Evolutionary conservation across 441 rosid species (phyloP), one percentile per base, ranked within the genome.

Genomic region (Metrosideros polymorpha): DNA sequence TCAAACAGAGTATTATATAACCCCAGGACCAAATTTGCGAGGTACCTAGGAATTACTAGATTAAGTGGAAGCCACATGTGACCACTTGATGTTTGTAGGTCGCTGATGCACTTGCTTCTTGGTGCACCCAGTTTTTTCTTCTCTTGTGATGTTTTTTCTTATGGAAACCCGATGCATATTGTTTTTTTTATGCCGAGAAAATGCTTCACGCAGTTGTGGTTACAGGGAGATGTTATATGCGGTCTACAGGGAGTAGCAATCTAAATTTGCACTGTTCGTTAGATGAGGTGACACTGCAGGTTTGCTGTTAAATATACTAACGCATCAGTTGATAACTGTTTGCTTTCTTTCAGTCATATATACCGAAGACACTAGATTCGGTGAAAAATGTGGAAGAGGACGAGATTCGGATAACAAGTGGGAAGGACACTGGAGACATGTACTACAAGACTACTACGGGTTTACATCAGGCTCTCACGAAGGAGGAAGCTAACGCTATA

Each of bases 341-440:
- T 43, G 45, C 45, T 35, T 50, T 43, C 35, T 86, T 27, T 57
- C 84, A 95, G 98, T 91, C 98, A 29, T 94, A 92, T 87, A 97
- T 96, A 82, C 97, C 95, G 0, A 97, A 95, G 91, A 92, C 99
- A 49, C 90, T 94, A 55, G 97, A 95, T 75, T 92, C 89, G 61
- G 99, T 95, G 47, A 94, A 93, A 90, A 89, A 94, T 63, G 98
- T 88, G 0, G 99, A 97, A 84, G 98, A 90, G 35, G 99, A 97
- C 8, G 97, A 93, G 19, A 91, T 89, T 82, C 91, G 94, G 84
- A 63, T 95, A 89, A 93, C 93, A 7, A 92, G 96, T 85, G 97
- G 98, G 85, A 90, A 91, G 87, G 96, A 95, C 84, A 97, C 96
- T 0, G 90, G 89, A 54, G 98, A 97, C 85, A 88, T 97, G 90